Evolutionary conservation across 108 stramenopile species (phyloP).

Genomic region (Cyclostephanos tholiformis): DNA sequence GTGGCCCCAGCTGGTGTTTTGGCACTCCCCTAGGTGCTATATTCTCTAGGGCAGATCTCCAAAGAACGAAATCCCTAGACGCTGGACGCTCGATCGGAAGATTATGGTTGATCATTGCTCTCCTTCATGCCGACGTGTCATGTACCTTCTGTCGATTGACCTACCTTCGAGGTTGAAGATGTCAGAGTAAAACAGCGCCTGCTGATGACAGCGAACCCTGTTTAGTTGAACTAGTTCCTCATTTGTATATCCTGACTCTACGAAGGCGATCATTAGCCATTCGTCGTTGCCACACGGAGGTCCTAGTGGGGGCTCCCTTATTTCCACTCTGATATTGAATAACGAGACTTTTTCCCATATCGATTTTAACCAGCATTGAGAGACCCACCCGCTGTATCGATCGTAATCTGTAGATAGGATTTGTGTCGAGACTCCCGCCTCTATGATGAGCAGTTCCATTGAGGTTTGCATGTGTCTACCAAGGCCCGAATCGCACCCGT

Average conservation of each 20-base stretch:
- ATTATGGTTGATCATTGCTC: background rate
- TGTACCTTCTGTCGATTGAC: background rate
- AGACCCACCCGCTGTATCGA: background rate
- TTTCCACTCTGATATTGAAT: background rate
- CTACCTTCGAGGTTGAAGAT: background rate
- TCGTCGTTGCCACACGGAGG: background rate
- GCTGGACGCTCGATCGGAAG: background rate
- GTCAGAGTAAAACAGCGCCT: background rate
- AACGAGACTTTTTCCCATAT: background rate
- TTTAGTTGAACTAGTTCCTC: background rate
- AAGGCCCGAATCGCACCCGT: slow-evolving; percentile 2
- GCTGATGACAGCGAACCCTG: background rate
- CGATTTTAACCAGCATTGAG: slow-evolving; percentile 8
- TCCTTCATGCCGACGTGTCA: background rate
- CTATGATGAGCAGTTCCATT: slow-evolving; percentile 1
- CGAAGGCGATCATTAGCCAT: background rate
- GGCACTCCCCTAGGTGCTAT: background rate
- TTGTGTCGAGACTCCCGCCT: background rate
- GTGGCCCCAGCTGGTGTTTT: background rate
- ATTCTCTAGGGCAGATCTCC: background rate
- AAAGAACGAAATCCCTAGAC: background rate
- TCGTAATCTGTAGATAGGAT: background rate
- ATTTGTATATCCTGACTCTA: background rate
- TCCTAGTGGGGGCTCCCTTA: background rate
- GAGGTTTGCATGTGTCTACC: background rate